Base-by-base conservation (phyloP, 1,284 basidiomycete genomes). In the Cutaneotrichosporon dermatis region DNA sequence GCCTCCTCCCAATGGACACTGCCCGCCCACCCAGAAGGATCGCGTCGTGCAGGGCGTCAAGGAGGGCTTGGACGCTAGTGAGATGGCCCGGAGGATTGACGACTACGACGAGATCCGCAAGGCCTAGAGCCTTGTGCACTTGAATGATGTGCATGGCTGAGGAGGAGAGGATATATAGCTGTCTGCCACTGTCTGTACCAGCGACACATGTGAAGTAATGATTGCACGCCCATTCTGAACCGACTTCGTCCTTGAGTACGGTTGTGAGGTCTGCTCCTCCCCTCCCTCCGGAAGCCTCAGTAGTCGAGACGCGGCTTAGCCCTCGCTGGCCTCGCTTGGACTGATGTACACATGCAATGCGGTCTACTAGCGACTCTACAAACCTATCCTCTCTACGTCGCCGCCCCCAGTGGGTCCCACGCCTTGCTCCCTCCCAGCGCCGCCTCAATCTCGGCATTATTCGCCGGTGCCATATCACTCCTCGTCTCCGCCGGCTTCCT, bases 391-490 rank as follows among this genome's bases (percentile, higher is more conserved):
- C 75, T 25, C 25, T 25, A 25, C 25, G 25, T 25, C 49, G 69
- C 62, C 15, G 71, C 75, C 4, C 75, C 75, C 4, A 77, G 63
- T 3, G 75, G 75, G 57, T 77, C 75, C 75, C 75, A 77, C 36
- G 72, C 74, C 57, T 71, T 71, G 50, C 61, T 62, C 8, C 71
- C 75, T 16, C 70, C 71, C 50, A 74, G 44, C 35, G 74, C 74
- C 4, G 71, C 68, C 36, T 68, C 69, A 10, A 63, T 44, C 33
- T 69, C 50, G 9, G 50, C 50, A 10, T 9, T 51, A 16, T 51
- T 34, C 25, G 10, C 25, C 46, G 7, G 9, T 13, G 40, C 48
- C 37, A n/a, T 37, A 9, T 57, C 37, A 43, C 55, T 55, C 54
- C 42, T 45, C 25, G 40, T 40, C 33, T 51, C 11, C 51, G 35